Conservation (phyloP, 108 stramenopile species). For the Conticribra guillardii region DNA sequence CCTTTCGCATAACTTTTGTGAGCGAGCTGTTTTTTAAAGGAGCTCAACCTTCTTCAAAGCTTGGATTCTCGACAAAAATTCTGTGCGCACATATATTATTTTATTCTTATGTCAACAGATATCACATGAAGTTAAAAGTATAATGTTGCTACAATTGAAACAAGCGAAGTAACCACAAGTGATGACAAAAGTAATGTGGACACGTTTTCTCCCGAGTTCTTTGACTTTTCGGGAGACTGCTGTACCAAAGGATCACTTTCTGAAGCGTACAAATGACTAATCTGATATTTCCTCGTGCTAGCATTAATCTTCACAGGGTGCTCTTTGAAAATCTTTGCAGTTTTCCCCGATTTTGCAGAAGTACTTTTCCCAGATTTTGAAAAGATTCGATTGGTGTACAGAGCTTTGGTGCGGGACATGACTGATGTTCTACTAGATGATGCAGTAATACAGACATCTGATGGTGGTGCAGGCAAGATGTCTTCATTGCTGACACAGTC, state of each 20-base stretch:
- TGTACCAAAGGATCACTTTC: not conserved
- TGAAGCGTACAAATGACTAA: not conserved
- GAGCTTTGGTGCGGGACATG: not conserved
- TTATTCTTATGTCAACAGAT: too few relatives aligned
- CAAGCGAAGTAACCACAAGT: too few relatives aligned
- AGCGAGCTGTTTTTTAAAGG: too few relatives aligned
- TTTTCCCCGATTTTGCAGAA: too few relatives aligned
- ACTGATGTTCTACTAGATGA: not conserved
- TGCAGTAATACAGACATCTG: not conserved
- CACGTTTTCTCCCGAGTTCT: not conserved
- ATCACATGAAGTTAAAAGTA: too few relatives aligned
- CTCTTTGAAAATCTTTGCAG: not conserved
- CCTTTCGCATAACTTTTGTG: too few relatives aligned
- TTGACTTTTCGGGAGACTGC: not conserved
- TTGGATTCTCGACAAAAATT: too few relatives aligned
- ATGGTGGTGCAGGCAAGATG: not conserved
- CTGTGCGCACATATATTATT: too few relatives aligned
- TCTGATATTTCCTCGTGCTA: not conserved
- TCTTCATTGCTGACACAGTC: conserved; percentile 3
- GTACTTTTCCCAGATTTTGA: not conserved
- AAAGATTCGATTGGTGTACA: too few relatives aligned
- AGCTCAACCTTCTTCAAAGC: too few relatives aligned
- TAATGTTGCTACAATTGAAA: too few relatives aligned
- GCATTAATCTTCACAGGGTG: not conserved
- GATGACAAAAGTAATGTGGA: too few relatives aligned